phyloP scores from a whole-genome alignment of 176 grass and related monocot species.

The Puccinellia tenuiflora region DNA sequence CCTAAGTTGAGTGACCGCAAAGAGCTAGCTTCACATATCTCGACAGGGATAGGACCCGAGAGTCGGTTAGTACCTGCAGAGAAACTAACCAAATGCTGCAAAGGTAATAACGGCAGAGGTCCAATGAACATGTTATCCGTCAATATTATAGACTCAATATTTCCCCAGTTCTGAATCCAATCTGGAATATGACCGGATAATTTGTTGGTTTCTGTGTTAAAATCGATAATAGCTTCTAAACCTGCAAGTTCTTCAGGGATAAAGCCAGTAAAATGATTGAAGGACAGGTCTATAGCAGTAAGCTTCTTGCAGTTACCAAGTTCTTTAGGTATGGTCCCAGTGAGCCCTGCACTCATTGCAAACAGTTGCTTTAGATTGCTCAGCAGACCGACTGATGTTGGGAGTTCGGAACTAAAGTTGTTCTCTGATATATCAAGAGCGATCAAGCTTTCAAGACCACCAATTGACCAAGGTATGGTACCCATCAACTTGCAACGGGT shows the following conservation, averaged over 20 bases:
- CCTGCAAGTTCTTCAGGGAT: conserved; percentile 52
- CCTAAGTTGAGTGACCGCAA: conserved; percentile 42
- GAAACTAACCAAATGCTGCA: conserved; percentile 41
- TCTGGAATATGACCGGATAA: conserved; percentile 52
- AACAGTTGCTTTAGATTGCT: conserved; percentile 35
- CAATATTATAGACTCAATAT: conserved; percentile 22
- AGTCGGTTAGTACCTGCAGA: conserved; percentile 55
- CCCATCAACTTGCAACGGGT: conserved; percentile 52
- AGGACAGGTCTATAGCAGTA: conserved; percentile 35
- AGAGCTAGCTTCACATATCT: conserved; percentile 49
- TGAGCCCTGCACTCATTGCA: conserved; percentile 41
- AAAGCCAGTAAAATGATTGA: conserved; percentile 54
- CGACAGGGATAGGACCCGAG: conserved; percentile 41
- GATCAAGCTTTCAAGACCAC: conserved; percentile 46
- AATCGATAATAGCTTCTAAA: conserved; percentile 43
- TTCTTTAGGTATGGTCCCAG: conserved; percentile 54
- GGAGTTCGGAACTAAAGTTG: conserved; percentile 51
- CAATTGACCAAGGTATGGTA: conserved; percentile 50
- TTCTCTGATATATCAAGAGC: conserved; percentile 64
- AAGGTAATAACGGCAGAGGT: conserved; percentile 34
- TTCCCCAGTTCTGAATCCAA: conserved; percentile 68
- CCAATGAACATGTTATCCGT: conserved; percentile 47
- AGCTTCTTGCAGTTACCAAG: conserved; percentile 75
- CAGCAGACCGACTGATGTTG: conserved; percentile 51
- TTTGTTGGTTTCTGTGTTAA: conserved; percentile 56